A percentile compares a stretch with the other conserved stretches of the same genome.
Conservation (phyloP, 2,329 filamentous ascomycete genomes). For the Exophiala calicioides region DNA sequence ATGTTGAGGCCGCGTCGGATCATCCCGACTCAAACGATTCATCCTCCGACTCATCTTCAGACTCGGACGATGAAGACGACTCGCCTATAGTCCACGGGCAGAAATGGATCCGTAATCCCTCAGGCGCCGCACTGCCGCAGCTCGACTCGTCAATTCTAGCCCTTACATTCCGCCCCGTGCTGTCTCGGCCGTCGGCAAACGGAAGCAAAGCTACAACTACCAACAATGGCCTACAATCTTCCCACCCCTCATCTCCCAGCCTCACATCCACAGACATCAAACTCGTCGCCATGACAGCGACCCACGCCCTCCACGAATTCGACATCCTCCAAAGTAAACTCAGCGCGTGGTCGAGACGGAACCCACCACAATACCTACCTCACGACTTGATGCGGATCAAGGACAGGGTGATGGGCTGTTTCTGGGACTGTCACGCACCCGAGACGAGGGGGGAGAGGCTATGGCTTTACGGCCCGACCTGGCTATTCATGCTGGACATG, state of each 20-base stretch:
- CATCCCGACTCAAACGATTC: constrained; percentile 12
- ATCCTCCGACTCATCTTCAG: constrained; percentile 20
- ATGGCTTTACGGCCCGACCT: constrained; percentile 85
- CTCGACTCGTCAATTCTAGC: constrained; percentile 65
- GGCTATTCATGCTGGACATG: constrained; percentile 91
- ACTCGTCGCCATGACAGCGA: constrained; percentile 63
- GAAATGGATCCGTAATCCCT: constrained; percentile 75
- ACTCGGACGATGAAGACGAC: constrained; percentile 42
- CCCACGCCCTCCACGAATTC: constrained; percentile 73
- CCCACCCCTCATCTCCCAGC: constrained; percentile 58
- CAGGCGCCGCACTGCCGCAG: constrained; percentile 67
- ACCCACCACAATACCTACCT: constrained; percentile 74
- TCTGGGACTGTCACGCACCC: constrained; percentile 59
- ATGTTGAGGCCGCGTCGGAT: constrained; percentile 42
- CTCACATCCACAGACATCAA: constrained; percentile 55
- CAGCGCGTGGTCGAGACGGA: constrained; percentile 82
- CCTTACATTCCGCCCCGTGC: constrained; percentile 64
- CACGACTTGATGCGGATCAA: constrained; percentile 70
- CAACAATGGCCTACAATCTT: constrained; percentile 52
- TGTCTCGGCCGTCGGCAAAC: too few relatives aligned
- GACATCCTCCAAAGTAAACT: constrained; percentile 74
- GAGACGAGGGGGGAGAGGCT: constrained; percentile 57
- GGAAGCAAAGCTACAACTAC: too few relatives aligned
- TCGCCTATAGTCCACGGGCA: constrained; percentile 57
- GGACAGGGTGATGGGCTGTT: constrained; percentile 69